Conservation (phyloP, 2,329 filamentous ascomycete species). For the Fusarium stilboides region DNA sequence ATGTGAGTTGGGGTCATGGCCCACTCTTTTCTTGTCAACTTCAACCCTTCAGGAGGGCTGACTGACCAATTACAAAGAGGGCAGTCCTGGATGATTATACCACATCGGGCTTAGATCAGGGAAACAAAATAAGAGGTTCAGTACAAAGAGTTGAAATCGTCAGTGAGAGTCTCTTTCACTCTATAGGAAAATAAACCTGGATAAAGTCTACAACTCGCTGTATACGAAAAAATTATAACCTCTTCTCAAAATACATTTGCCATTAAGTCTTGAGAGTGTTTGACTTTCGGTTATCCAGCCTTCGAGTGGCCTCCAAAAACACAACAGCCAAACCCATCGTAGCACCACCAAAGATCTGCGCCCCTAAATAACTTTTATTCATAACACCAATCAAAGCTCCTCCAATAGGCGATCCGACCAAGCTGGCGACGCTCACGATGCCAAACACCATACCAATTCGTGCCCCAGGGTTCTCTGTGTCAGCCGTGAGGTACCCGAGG, state of each 20-base stretch:
- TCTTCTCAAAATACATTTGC: neutral
- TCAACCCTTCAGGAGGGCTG: slow-evolving; percentile 5
- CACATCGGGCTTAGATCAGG: accelerated
- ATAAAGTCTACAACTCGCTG: too few relatives aligned
- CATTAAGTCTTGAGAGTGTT: neutral
- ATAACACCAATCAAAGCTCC: slow-evolving; percentile 1
- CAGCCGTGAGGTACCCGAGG: neutral
- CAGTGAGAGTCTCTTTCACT: too few relatives aligned
- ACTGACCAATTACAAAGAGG: neutral
- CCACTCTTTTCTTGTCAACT: slow-evolving; percentile 33
- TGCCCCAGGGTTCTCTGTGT: neutral
- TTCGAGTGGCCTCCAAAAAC: neutral
- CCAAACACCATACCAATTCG: slow-evolving; percentile 14
- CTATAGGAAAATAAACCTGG: too few relatives aligned
- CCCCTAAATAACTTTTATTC: neutral
- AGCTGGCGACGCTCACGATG: neutral
- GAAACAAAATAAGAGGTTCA: too few relatives aligned
- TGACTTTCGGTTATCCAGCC: neutral
- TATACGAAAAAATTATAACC: too few relatives aligned
- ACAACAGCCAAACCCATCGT: neutral
- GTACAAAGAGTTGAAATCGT: too few relatives aligned
- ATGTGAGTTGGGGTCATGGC: neutral
- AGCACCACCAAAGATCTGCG: neutral
- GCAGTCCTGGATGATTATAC: accelerated
- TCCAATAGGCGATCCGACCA: neutral